A percentile compares a stretch with the other conserved stretches of the same genome.
Conservation (phyloP, 345 rosid species). For the Nephelium lappaceum region DNA sequence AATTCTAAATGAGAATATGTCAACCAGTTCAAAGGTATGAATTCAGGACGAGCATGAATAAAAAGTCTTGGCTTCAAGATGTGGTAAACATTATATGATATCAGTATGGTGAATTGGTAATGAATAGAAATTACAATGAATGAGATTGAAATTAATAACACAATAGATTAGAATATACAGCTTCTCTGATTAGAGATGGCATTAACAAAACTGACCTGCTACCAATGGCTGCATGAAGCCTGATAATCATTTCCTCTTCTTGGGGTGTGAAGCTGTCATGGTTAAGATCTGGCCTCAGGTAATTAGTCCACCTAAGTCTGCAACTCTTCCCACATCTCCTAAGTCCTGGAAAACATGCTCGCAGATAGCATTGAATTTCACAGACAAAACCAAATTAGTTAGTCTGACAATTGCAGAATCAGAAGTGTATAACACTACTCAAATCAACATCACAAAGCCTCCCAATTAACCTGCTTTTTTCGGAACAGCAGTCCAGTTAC, state of each 20-base stretch:
- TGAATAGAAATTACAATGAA: no score
- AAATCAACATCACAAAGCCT: background rate
- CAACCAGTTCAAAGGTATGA: no score
- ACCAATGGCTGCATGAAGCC: slow-evolving; percentile 89
- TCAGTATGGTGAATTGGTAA: no score
- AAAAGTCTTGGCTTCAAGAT: no score
- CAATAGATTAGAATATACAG: no score
- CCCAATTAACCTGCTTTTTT: slow-evolving; percentile 53
- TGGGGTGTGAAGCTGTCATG: slow-evolving; percentile 72
- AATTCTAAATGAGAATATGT: no score
- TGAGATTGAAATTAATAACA: no score
- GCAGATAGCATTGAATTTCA: slow-evolving; percentile 11
- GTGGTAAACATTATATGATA: no score
- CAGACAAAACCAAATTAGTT: background rate
- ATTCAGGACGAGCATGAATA: no score
- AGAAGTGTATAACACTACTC: background rate
- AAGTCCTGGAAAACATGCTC: slow-evolving; percentile 45
- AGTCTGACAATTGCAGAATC: background rate
- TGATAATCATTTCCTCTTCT: slow-evolving; percentile 84
- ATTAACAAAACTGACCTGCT: slow-evolving; percentile 57
- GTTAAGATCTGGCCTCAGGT: slow-evolving; percentile 58
- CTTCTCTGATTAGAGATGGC: no score
- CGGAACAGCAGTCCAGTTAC: slow-evolving; percentile 58
- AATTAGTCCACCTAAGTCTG: slow-evolving; percentile 78
- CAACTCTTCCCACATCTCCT: slow-evolving; percentile 81